These are phyloP conservation scores for thale cress (Arabidopsis thaliana) DNA, from an alignment of 345 rosid genomes.

Conservation along the genomic window TAIR10.1 NC_003074.8:6176501-6177000, in stretches of 20 bases:
- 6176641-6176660: conserved; percentile 12
- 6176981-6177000: conserved; percentile 85
- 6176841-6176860: conserved; percentile 98
- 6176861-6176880: conserved; percentile 92
- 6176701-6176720: conserved; percentile 7
- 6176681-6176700: conserved; percentile 2
- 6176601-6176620: background rate
- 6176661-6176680: conserved; percentile 33
- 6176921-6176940: conserved; percentile 80
- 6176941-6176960: conserved; percentile 74
- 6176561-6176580: background rate
- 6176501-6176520: conserved; percentile 84
- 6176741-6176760: conserved; percentile 2
- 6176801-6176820: conserved; percentile 15
- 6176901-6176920: conserved; percentile 85
- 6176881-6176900: conserved; percentile 82
- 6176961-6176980: conserved; percentile 99
- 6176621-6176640: conserved; percentile 8
- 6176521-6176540: conserved; percentile 69
- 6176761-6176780: conserved; percentile 8
- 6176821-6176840: conserved; percentile 48
- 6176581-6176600: background rate
- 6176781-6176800: conserved; percentile 19
- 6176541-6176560: conserved; percentile 11
- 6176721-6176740: conserved; percentile 2